Base-by-base conservation (phyloP, 139 green algal species). In the Chlamydomonas urium region DNA sequence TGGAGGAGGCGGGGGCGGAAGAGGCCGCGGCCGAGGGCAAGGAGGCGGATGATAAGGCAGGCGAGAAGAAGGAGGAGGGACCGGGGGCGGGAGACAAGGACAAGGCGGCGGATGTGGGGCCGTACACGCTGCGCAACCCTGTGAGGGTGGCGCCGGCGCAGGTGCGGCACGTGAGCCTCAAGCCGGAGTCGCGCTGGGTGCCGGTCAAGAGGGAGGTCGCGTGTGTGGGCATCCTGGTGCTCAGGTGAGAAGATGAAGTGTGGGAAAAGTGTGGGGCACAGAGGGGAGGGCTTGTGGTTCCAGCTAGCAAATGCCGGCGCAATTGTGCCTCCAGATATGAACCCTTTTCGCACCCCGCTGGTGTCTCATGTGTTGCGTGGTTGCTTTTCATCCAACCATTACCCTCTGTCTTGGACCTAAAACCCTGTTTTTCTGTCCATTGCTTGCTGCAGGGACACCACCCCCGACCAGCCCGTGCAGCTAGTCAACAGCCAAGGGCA, bases 71-170 rank as follows among this genome's bases (percentile, higher is more conserved):
- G 24, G 53, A 29, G 53, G 53, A 31, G 24, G 53, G n/a, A 5
- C 19, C 32, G 38, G 60, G 23, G 4, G 23, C 14, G 10, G 60
- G 29, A 21, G 69, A 34, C 2, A 56, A 66, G 65, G 72, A 62
- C 26, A 79, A 70, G 37, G 74, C 71, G 33, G 26, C 65, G 23
- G 78, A 73, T 56, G 78, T 36, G 14, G 66, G 23, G n/a, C 47
- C 42, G 23, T 87, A 91, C 75, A 76, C 63, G 21, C 53, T 96
- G 33, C 74, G 85, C 58, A 98, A 97, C 81, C 95, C 94, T 0
- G 78, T 86, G 1, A 83, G 95, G 23, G 89, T 99, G 72, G 83
- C 94, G 56, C 92, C 92, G 8, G 74, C 71, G 5, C 91, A 97
- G 82, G 87, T 90, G 50, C 79, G 73, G 50, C 89, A 81, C 72